Base-by-base conservation (phyloP, 495 filamentous ascomycete species). In the Trichoderma virens region DNA sequence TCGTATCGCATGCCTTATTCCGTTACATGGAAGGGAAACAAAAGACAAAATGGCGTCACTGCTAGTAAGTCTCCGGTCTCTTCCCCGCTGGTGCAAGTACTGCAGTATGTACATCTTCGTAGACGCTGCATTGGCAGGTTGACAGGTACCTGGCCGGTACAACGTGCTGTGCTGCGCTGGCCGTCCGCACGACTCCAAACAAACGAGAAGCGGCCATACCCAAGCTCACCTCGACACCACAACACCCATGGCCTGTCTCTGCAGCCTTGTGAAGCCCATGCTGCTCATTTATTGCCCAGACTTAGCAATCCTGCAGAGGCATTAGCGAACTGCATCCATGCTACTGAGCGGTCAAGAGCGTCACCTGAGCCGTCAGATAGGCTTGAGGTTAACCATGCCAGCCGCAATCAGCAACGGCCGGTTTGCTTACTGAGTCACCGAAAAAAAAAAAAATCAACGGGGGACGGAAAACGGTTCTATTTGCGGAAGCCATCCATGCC, bases 281-380 rank as follows among this genome's bases (percentile, higher is more conserved):
- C 32, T 35, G 32, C n/a, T 20, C 18, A 7, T n/a, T 6, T 23
- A 20, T 7, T 30, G 23, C 23, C 51, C 51, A 56, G 23, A 28
- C 3, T 14, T n/a, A 51, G 45, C 51, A 13, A 16, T 16, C 51
- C 51, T 56, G 51, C 25, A 56, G 23, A 54, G 6, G 47, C 23
- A 27, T 18, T 56, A 30, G 51, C 51, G 51, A 56, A 14, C 27
- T 18, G 25, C 51, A 56, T 56, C 51, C 51, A 27, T 56, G 51
- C 51, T n/a, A 23, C 51, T 8, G 51, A 56, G 51, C 51, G 51
- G 51, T 56, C 51, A 56, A 30, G 25, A 27, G 51, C 51, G 51
- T 56, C 51, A 56, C 51, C 51, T 56, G 51, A 56, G 25, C 51
- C 20, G 51, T 56, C 9, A 30, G 25, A 56, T 56, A 56, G 11